A percentile compares a stretch with the other conserved stretches of the same genome.
Conservation (phyloP, 2,329 filamentous ascomycete species). For the Ceratocystis harringtonii region DNA sequence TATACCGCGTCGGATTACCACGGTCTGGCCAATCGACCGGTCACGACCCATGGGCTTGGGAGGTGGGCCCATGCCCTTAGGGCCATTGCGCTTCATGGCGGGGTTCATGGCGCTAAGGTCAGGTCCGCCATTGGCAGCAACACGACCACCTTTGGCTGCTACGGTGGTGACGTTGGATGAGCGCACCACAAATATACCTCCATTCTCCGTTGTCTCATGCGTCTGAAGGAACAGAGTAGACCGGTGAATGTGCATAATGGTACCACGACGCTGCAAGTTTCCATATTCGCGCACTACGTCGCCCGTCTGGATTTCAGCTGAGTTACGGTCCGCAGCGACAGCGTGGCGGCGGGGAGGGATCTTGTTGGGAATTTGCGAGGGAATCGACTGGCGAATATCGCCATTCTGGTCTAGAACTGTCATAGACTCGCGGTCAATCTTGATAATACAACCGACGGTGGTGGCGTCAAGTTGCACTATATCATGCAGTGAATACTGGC, state of each 20-base stretch:
- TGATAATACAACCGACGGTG: conserved; percentile 85
- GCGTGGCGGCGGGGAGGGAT: conserved; percentile 68
- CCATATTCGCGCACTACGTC: conserved; percentile 85
- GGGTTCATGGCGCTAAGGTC: conserved; percentile 90
- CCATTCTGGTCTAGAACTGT: conserved; percentile 84
- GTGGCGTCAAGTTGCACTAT: conserved; percentile 85
- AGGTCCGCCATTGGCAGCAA: conserved; percentile 46
- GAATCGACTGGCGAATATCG: conserved; percentile 64
- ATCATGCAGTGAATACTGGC: conserved; percentile 83
- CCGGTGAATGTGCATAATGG: conserved; percentile 85
- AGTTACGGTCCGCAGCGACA: conserved; percentile 83
- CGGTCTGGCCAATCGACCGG: conserved; percentile 75
- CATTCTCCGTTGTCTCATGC: conserved; percentile 69
- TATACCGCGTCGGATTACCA: conserved; percentile 70
- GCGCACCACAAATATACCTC: conserved; percentile 75
- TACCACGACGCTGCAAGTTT: conserved; percentile 72
- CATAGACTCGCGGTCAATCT: conserved; percentile 86
- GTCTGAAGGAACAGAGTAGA: conserved; percentile 87
- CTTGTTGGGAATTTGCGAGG: conserved; percentile 83
- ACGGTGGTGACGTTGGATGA: conserved; percentile 76
- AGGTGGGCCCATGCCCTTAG: conserved; percentile 41
- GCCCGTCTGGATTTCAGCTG: conserved; percentile 79
- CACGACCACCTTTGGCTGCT: conserved; percentile 81
- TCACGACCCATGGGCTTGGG: conserved; percentile 69
- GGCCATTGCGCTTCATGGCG: conserved; percentile 56